Evolutionary conservation across 495 filamentous ascomycete species (phyloP).

Genomic region (Aspergillus indologenus): DNA sequence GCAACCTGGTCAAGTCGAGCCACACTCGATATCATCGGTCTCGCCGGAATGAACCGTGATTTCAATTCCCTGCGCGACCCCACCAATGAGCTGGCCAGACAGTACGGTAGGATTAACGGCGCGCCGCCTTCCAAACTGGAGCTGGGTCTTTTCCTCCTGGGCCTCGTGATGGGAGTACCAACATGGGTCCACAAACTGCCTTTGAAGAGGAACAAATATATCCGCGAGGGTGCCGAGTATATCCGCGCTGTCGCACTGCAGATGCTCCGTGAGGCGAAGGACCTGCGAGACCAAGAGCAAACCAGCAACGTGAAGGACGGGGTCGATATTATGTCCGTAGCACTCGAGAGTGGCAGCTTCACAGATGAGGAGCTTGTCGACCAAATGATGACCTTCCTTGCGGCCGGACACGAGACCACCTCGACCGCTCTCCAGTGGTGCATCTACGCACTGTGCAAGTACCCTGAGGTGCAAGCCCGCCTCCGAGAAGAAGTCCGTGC

Average conservation of each 20-base stretch:
- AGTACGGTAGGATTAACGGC: conserved; percentile 55
- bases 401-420: conserved; percentile 84
- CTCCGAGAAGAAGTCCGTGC: conserved; percentile 61
- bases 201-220: conserved; percentile 60
- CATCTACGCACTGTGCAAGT: conserved; percentile 54
- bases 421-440: conserved; percentile 60
- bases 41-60: conserved; percentile 79
- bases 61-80: conserved; percentile 70
- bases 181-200: conserved; percentile 51
- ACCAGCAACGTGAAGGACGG: conserved; percentile 33
- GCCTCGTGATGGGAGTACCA: conserved; percentile 37
- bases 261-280: conserved; percentile 66
- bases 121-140: conserved; percentile 12
- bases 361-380: conserved; percentile 77
- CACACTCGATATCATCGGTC: conserved; percentile 86
- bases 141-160: conserved; percentile 38
- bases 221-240: conserved; percentile 48
- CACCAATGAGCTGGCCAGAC: conserved; percentile 57
- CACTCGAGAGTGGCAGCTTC: conserved; percentile 71
- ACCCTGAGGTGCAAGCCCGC: conserved; percentile 53
- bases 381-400: conserved; percentile 94
- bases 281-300: conserved; percentile 48
- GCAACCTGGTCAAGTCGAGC: conserved; percentile 64
- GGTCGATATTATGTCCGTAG: conserved; percentile 79
- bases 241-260: conserved; percentile 63